Conservation (phyloP, 1,284 basidiomycete genomes). For the Pascua sp. region DNA sequence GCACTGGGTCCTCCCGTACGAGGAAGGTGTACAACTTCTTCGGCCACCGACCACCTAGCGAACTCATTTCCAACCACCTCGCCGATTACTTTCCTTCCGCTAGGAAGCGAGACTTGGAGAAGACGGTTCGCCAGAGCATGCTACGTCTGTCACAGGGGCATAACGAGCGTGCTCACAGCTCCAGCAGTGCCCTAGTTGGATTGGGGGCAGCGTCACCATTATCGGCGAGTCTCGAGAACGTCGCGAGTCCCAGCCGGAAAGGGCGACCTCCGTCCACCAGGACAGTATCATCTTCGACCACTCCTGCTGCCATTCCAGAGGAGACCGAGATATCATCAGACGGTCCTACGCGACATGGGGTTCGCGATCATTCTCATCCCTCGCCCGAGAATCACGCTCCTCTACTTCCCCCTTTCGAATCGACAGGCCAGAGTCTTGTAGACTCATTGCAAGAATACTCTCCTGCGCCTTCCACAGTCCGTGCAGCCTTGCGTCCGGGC, state of each 20-base stretch:
- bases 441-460: constrained; percentile 63
- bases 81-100: constrained; percentile 94
- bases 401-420: constrained; percentile 72
- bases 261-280: constrained; percentile 25
- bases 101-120: constrained; percentile 81
- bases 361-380: background rate
- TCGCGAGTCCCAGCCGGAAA: constrained; percentile 18
- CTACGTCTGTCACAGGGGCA: constrained; percentile 51
- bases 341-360: background rate
- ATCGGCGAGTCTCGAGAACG: constrained; percentile 8
- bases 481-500: constrained; percentile 48
- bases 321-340: constrained; percentile 25
- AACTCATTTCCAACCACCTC: constrained; percentile 93
- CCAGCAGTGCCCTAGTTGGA: background rate
- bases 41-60: constrained; percentile 93
- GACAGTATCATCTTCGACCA: constrained; percentile 19
- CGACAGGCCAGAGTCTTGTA: constrained; percentile 70
- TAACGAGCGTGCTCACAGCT: constrained; percentile 7
- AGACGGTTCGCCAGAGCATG: constrained; percentile 78
- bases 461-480: constrained; percentile 27
- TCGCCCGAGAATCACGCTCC: constrained; percentile 48
- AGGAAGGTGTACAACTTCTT: constrained; percentile 88
- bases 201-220: constrained; percentile 1
- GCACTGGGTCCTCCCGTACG: constrained; percentile 37
- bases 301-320: constrained; percentile 38